Conservation (phyloP, 108 stramenopile genomes). For the Stephanodiscus minutulus region DNA sequence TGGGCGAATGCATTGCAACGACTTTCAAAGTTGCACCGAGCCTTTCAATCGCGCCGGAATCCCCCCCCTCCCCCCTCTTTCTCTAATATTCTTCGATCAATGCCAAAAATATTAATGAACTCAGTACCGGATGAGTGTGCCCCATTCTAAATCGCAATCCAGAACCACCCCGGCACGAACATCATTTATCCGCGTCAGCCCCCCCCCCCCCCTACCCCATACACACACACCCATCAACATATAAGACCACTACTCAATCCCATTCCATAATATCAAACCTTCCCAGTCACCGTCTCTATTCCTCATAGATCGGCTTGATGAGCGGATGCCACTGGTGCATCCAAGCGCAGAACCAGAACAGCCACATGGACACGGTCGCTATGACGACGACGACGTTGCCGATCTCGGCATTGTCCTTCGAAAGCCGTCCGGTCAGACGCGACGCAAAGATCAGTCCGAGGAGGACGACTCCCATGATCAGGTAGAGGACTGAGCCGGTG, state of each 20-base stretch:
- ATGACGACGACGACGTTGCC: constrained; percentile 83
- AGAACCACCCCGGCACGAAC: too few species aligned
- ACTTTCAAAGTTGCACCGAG: background rate
- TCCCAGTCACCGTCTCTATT: too few species aligned
- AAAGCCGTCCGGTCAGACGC: constrained; percentile 66
- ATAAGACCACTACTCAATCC: too few species aligned
- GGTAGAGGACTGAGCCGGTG: constrained; percentile 79
- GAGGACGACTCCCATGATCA: constrained; percentile 62
- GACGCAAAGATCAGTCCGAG: constrained; percentile 65
- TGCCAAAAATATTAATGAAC: too few species aligned
- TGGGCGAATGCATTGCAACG: background rate
- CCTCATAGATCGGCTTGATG: constrained; percentile 88
- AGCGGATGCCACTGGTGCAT: constrained; percentile 95
- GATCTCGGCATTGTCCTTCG: constrained; percentile 86
- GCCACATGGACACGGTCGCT: constrained; percentile 76
- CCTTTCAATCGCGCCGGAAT: background rate
- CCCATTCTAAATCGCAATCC: too few species aligned
- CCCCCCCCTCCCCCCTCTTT: background rate
- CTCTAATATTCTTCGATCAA: too few species aligned
- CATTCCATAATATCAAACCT: too few species aligned
- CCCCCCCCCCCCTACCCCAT: too few species aligned
- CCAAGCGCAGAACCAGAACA: constrained; percentile 91
- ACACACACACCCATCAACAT: too few species aligned
- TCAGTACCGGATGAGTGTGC: too few species aligned
- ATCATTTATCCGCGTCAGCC: too few species aligned